Evolutionary conservation across 192 early-diverging fungal genomes (phyloP).

Genomic region (Chytriomyces hyalinus): DNA sequence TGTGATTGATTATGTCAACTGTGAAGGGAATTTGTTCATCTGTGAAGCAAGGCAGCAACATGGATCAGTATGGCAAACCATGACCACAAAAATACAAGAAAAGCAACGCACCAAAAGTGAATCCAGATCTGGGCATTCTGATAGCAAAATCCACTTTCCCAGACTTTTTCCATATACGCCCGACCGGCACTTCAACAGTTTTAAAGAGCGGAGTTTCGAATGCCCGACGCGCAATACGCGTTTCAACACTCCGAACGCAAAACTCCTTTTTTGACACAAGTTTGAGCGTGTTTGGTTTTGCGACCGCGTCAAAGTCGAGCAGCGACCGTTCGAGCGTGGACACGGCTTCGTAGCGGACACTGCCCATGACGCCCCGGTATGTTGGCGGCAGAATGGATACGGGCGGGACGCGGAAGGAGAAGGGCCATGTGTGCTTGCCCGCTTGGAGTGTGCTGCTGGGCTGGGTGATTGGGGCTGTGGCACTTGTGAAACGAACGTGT

Average conservation of each 20-base stretch:
- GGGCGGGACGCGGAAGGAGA: constrained; percentile 40
- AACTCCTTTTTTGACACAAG: constrained; percentile 14
- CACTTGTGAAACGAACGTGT: neutral
- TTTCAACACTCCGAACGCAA: constrained; percentile 31
- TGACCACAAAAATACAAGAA: neutral
- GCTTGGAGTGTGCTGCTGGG: constrained; percentile 3
- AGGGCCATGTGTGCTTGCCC: constrained; percentile 36
- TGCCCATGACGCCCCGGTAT: constrained; percentile 31
- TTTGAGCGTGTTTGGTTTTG: neutral
- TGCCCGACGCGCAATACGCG: constrained; percentile 11
- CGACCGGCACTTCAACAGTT: constrained; percentile 7
- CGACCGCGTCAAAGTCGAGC: neutral
- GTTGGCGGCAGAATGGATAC: constrained; percentile 32
- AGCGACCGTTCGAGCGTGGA: constrained; percentile 5
- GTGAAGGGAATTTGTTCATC: constrained; percentile 33
- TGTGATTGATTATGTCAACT: constrained; percentile 9
- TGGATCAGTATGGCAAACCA: neutral
- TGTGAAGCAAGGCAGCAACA: neutral
- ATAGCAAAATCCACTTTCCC: constrained; percentile 17
- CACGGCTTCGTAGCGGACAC: constrained; percentile 33
- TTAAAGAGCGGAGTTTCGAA: constrained; percentile 22
- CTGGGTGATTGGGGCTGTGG: neutral
- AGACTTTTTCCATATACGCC: neutral
- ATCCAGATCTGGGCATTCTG: constrained; percentile 20
- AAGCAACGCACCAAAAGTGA: constrained; percentile 27